Evolutionary conservation across 2,329 filamentous ascomycete species (phyloP), one percentile per base, ranked within the genome.

Genomic region (Fusarium heterosporum): DNA sequence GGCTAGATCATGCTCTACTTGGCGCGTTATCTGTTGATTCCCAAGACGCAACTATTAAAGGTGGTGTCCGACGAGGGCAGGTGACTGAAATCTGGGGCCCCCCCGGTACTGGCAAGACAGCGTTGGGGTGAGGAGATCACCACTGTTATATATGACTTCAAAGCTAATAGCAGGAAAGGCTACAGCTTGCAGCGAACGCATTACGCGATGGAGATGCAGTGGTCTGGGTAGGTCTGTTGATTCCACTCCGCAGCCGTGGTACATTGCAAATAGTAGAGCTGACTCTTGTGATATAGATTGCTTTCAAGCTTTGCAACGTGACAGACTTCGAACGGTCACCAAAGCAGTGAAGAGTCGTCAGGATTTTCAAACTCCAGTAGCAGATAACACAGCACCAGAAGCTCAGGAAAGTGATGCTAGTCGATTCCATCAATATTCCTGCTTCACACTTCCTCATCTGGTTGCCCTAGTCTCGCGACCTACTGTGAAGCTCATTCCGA

Each of bases 11-110:
- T 42, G 75, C 77, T 4, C 77, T 90, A 57, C 60, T 64, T 8
- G 50, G 66, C 13, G 42, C 56, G 6, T 54, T 49, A n/a, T 32
- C 59, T 4, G 13, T 39, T 40, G 65, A 69, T 36, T 58, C 61
- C 10, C 54, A 62, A 30, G 61, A 57, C 50, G 61, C 66, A 13
- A 4, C 43, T 29, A 54, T 49, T 11, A 67, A 62, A 53, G 84
- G 85, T 17, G 93, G 93, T 6, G 82, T 97, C 46, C 85, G 85
- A 61, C 87, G 89, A 56, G 93, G 93, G 14, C 91, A 93, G 76
- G 84, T 97, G 40, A 92, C 91, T 5, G 95, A 98, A 78, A 81
- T 97, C 48, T 97, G 92, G 86, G 95, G 95, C 1, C 93, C 94
- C 12, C 90, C 93, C 10, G 94, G 93, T 3, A 87, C 87, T 26